A percentile compares a stretch with the other conserved stretches of the same genome.
Evolutionary conservation across 352 stramenopile genomes (phyloP).

Genomic region (Globisporangium rhizosaccharum): DNA sequence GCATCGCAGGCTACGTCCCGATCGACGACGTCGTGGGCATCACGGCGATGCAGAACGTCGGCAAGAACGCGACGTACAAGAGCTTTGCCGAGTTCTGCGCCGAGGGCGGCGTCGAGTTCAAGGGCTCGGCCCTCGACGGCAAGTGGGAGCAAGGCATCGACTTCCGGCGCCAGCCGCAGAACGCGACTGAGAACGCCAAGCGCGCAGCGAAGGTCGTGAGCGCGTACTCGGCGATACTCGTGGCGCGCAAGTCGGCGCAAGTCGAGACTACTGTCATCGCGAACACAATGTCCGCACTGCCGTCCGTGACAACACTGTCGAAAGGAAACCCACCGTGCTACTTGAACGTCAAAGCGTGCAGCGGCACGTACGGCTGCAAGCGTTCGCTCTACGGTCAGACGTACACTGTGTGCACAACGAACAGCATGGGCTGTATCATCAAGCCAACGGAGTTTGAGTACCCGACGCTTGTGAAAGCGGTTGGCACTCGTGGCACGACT

Average conservation of each 20-base stretch:
- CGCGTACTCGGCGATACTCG: constrained; percentile 34
- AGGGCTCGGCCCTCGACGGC: too few relatives aligned
- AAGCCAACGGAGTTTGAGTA: not conserved
- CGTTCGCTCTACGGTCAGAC: constrained; percentile 51
- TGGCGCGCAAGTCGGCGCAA: constrained; percentile 24
- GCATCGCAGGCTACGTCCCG: constrained; percentile 57
- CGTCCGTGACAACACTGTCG: constrained; percentile 33
- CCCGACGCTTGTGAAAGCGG: constrained; percentile 6
- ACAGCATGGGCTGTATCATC: constrained; percentile 1
- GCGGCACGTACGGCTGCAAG: constrained; percentile 49
- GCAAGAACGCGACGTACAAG: constrained; percentile 20
- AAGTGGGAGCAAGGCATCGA: constrained; percentile 32
- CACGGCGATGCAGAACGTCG: constrained; percentile 47
- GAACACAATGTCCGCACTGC: constrained; percentile 3
- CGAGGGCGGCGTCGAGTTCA: constrained; percentile 56
- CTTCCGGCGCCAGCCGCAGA: constrained; percentile 64
- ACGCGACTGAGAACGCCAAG: constrained; percentile 32
- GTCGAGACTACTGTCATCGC: constrained; percentile 5
- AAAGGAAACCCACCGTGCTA: constrained; percentile 61
- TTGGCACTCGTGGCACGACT: not conserved
- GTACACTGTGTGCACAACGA: constrained; percentile 35
- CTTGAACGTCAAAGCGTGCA: constrained; percentile 47
- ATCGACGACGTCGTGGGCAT: constrained; percentile 79
- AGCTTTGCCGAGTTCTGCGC: constrained; percentile 74
- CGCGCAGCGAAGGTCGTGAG: constrained; percentile 38